These are phyloP conservation scores for Pythium chondricola DNA, from an alignment of 352 stramenopile genomes.

Conservation along the genomic window DNA sequence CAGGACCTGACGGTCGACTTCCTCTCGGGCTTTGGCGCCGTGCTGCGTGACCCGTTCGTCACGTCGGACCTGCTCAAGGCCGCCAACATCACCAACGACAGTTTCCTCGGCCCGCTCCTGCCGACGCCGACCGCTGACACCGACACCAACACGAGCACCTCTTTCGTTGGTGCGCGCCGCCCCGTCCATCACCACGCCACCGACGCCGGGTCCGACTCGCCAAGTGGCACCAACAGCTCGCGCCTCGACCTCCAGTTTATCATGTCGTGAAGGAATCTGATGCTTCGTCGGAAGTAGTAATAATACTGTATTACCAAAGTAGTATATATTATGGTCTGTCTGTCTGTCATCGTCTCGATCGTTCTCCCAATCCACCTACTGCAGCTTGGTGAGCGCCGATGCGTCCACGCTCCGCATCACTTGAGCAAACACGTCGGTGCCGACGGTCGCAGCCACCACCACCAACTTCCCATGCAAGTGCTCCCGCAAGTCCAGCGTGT, in stretches of 20 bases:
- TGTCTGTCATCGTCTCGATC: not conserved
- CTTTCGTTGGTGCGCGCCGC: too few relatives aligned
- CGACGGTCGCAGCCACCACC: constrained; percentile 35
- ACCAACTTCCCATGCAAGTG: constrained; percentile 35
- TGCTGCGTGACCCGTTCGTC: constrained; percentile 20
- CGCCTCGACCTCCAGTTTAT: constrained; percentile 19
- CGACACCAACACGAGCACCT: not conserved
- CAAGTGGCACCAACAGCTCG: too few relatives aligned
- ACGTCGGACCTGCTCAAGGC: constrained; percentile 9
- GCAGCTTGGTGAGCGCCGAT: constrained; percentile 49
- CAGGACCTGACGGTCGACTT: constrained; percentile 58
- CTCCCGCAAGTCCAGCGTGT: constrained; percentile 35
- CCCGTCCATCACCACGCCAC: not conserved
- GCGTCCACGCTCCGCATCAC: constrained; percentile 52
- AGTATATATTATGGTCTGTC: not conserved
- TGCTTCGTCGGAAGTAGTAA: too few relatives aligned
- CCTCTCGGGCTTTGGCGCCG: constrained; percentile 30
- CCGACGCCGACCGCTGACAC: not conserved
- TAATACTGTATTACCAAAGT: too few relatives aligned
- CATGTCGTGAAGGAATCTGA: constrained; percentile 25
- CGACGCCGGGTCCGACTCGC: too few relatives aligned
- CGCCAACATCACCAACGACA: constrained; percentile 4
- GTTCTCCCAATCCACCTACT: too few relatives aligned
- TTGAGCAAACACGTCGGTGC: constrained; percentile 33
- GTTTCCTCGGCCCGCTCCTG: constrained; percentile 1